These are phyloP conservation scores for Lentinus tigrinus DNA, from an alignment of 768 basidiomycete genomes.

Conservation along the genomic window DNA sequence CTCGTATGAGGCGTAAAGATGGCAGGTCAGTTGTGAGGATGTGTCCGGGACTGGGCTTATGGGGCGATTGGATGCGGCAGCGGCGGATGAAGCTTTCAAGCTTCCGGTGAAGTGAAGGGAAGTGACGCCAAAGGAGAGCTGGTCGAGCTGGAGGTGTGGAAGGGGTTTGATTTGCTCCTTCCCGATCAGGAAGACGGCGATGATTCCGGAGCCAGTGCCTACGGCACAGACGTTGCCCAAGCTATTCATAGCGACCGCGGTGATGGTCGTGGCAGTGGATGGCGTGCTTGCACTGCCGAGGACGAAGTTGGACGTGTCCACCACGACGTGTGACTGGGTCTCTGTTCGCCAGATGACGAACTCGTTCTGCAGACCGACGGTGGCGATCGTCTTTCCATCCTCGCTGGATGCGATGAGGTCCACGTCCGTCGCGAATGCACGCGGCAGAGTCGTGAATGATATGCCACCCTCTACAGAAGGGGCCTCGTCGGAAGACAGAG, in stretches of 20 bases:
- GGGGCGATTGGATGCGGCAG: neutral
- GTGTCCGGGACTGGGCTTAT: neutral
- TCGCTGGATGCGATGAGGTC: conserved; percentile 74
- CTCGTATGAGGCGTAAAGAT: conserved; percentile 43
- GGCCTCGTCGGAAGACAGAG: conserved; percentile 28
- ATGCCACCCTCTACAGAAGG: conserved; percentile 42
- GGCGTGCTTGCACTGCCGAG: conserved; percentile 48
- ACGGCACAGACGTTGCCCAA: conserved; percentile 63
- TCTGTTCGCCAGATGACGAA: conserved; percentile 66
- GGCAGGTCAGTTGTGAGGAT: neutral
- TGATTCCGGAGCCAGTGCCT: conserved; percentile 65
- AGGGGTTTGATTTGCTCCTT: conserved; percentile 36
- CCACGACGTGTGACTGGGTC: conserved; percentile 37
- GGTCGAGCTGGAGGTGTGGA: conserved; percentile 44
- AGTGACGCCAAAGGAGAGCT: conserved; percentile 25
- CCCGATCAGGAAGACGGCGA: conserved; percentile 62
- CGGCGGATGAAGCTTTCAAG: neutral
- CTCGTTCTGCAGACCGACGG: conserved; percentile 79
- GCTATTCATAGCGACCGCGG: conserved; percentile 62
- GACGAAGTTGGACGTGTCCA: conserved; percentile 56
- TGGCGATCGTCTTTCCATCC: conserved; percentile 63
- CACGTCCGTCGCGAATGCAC: conserved; percentile 79
- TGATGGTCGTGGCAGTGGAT: conserved; percentile 48
- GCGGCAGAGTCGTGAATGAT: conserved; percentile 70
- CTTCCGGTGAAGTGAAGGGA: conserved; percentile 8